A percentile compares a stretch with the other conserved stretches of the same genome.
Evolutionary conservation across 208 protist species (phyloP).

Genomic region (Wallacemonas sp.): DNA sequence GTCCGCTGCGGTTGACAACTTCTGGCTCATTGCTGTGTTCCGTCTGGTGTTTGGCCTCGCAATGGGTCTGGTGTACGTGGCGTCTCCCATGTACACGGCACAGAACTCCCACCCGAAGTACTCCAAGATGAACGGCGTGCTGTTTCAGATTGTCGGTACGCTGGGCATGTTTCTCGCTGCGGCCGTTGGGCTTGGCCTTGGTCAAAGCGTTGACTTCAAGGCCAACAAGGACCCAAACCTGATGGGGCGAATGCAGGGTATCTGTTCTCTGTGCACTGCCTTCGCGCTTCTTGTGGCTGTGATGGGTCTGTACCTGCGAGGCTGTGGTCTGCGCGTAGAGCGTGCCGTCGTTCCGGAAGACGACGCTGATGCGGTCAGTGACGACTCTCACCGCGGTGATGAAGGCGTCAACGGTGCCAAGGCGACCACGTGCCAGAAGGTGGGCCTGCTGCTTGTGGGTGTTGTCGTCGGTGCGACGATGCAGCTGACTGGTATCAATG

Average conservation of each 20-base stretch:
- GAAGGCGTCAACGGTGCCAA: conserved; percentile 11
- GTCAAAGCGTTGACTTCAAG: conserved; percentile 40
- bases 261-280: conserved; percentile 62
- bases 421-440: conserved; percentile 25
- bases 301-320: conserved; percentile 35
- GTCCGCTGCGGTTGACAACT: conserved; percentile 42
- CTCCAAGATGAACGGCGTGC: conserved; percentile 49
- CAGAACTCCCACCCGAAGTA: conserved; percentile 62
- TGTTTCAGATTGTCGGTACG: conserved; percentile 83
- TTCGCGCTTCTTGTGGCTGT: conserved; percentile 48
- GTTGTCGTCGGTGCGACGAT: conserved; percentile 51
- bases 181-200: conserved; percentile 50
- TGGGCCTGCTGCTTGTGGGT: conserved; percentile 39
- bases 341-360: too few relatives aligned
- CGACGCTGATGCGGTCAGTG: too few relatives aligned
- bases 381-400: conserved; percentile 7
- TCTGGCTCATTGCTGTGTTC: conserved; percentile 61
- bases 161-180: conserved; percentile 81
- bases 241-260: conserved; percentile 58
- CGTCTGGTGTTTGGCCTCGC: conserved; percentile 75
- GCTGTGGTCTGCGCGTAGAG: too few relatives aligned
- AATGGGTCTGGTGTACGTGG: conserved; percentile 57
- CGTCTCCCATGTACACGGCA: conserved; percentile 71
- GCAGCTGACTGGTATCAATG: conserved; percentile 88
- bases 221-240: conserved; percentile 30